Evolutionary conservation across 2,329 filamentous ascomycete genomes (phyloP), one percentile per base, ranked within the genome.

Genomic region (Scleromitrula shiraiana): DNA sequence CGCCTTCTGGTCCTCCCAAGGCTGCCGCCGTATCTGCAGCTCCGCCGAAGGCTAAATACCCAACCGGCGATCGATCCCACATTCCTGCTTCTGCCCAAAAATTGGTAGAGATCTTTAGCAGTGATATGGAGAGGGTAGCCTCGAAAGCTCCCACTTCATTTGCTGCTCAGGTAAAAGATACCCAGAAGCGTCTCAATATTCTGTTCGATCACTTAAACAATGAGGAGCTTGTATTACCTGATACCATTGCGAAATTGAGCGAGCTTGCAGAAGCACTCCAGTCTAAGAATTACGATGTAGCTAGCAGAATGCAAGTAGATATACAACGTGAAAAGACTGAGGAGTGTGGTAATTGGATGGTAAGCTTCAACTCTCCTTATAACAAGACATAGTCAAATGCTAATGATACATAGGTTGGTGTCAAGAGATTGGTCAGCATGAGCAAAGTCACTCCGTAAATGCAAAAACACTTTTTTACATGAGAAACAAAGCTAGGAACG

Each of bases 201-300:
- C 73, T 98, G n/a, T 97, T 96, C 65, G 91, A 98, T 63, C 89
- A 96, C 66, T 74, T 98, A 39, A 98, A 97, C 75, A 97, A 97
- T 57, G 85, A 90, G 62, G 90, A 97, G 62, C 73, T 96, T 33
- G 74, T 97, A 46, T 86, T 85, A 69, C 78, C 85, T 2, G 83
- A 86, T 60, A 96, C 85, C 0, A 77, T 90, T 41, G 73, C 78
- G 52, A 74, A 82, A 62, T 71, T 90, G 59, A 72, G 74, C 7
- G 70, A 80, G 58, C 69, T 89, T 24, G 76, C 85, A 7, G 70
- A 78, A 53, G 79, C 84, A 22, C 67, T 94, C 46, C 78, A 85
- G 57, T 66, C 71, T 47, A 82, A 80, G 70, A 74, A 93, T 58
- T 90, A 85, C 56, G 76, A 80, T 35, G 72, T 70, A 22, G 86